These are phyloP conservation scores for Metschnikowia cubensis DNA, from an alignment of 805 yeast genomes.

Conservation along the genomic window DNA sequence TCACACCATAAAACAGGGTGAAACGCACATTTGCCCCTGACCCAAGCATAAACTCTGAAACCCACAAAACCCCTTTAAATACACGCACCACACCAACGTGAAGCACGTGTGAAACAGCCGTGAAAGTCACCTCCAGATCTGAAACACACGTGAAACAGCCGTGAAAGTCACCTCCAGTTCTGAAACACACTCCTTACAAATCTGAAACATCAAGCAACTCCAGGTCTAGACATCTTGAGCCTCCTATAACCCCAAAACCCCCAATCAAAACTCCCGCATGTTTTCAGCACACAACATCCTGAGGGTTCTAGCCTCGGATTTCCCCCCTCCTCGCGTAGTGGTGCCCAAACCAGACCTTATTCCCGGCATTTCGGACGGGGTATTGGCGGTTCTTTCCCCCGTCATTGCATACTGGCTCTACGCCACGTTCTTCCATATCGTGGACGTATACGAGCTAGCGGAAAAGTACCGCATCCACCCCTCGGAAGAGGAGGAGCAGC, in stretches of 20 bases:
- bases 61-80: too few species aligned
- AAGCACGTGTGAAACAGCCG: too few species aligned
- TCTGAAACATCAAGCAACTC: neutral
- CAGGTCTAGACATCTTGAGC: neutral
- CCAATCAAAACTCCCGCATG: neutral
- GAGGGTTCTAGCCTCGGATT: slow-evolving; percentile 11
- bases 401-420: slow-evolving; percentile 80
- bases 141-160: too few species aligned
- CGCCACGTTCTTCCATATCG: slow-evolving; percentile 66
- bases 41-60: too few species aligned
- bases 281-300: slow-evolving; percentile 17
- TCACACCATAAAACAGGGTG: too few species aligned
- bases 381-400: slow-evolving; percentile 70
- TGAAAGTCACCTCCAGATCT: too few species aligned
- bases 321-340: slow-evolving; percentile 13
- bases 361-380: slow-evolving; percentile 64
- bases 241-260: neutral
- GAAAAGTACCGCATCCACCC: slow-evolving; percentile 90
- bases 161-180: too few species aligned
- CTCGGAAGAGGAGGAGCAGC: slow-evolving; percentile 70
- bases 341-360: slow-evolving; percentile 43
- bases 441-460: slow-evolving; percentile 72
- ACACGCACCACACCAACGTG: too few species aligned
- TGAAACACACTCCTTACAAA: too few species aligned
- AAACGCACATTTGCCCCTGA: too few species aligned